Evolutionary conservation across 345 rosid genomes (phyloP).

Genomic region (Sonneratia alba): DNA sequence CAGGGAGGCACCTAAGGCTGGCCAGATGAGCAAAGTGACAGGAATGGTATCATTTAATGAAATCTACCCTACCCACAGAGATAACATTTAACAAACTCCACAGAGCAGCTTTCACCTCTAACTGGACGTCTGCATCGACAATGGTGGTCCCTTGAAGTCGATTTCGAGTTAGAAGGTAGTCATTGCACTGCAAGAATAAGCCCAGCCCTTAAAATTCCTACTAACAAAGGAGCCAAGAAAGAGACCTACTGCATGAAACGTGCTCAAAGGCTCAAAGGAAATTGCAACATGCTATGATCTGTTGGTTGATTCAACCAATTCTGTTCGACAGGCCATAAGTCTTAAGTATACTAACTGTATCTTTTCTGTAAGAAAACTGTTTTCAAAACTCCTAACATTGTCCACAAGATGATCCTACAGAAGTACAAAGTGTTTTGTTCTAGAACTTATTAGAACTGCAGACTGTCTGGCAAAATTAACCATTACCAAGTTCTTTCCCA

Average conservation of each 20-base stretch:
- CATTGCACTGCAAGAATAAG: too few relatives aligned
- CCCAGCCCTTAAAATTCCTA: too few relatives aligned
- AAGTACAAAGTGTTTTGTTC: neutral
- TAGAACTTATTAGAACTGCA: neutral
- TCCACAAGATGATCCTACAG: neutral
- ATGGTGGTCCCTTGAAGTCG: too few relatives aligned
- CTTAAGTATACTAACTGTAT: neutral
- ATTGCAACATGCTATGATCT: neutral
- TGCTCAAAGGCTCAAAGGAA: neutral
- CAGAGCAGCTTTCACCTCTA: neutral
- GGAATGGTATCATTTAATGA: neutral
- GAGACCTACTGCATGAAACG: too few relatives aligned
- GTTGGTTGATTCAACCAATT: neutral
- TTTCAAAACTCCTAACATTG: neutral
- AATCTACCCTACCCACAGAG: neutral
- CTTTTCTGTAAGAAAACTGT: neutral
- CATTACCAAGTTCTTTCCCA: neutral
- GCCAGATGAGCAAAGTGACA: neutral
- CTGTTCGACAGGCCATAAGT: neutral
- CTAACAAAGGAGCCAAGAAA: too few relatives aligned
- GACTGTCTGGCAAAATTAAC: neutral
- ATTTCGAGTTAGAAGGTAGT: too few relatives aligned
- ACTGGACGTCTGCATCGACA: too few relatives aligned
- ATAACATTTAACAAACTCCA: neutral
- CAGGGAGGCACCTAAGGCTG: neutral